phyloP scores from a whole-genome alignment of 495 filamentous ascomycete species.

The Tuber magnatum region DNA sequence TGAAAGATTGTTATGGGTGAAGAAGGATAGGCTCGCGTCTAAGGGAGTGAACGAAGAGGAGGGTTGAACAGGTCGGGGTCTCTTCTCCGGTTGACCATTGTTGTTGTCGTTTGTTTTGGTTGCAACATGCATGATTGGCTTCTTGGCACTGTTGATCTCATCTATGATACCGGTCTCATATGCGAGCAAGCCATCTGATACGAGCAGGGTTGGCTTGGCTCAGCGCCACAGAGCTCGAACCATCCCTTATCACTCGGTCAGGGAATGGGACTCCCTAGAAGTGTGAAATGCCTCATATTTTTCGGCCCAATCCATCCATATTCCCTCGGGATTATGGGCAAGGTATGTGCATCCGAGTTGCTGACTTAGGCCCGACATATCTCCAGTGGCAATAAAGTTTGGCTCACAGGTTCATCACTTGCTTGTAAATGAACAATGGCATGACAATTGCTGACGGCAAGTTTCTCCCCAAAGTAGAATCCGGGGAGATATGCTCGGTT shows the following conservation, averaged over 20 bases:
- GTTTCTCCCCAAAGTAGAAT: background rate
- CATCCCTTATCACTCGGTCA: background rate
- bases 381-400: background rate
- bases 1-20: background rate
- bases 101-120: conserved; percentile 2
- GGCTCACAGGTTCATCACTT: background rate
- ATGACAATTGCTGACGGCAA: background rate
- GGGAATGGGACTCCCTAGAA: background rate
- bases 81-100: background rate
- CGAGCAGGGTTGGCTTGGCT: background rate
- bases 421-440: background rate
- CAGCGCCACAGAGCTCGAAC: background rate
- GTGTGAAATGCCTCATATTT: background rate
- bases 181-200: conserved; percentile 4
- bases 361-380: background rate
- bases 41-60: background rate
- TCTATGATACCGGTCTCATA: no score
- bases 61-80: background rate
- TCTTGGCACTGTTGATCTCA: conserved; percentile 1
- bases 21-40: background rate
- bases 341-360: background rate
- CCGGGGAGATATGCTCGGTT: background rate
- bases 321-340: background rate
- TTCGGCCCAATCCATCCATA: background rate
- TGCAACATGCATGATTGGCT: background rate